Conservation (phyloP, 306 rosid species). For the Macrotyloma uniflorum region DNA sequence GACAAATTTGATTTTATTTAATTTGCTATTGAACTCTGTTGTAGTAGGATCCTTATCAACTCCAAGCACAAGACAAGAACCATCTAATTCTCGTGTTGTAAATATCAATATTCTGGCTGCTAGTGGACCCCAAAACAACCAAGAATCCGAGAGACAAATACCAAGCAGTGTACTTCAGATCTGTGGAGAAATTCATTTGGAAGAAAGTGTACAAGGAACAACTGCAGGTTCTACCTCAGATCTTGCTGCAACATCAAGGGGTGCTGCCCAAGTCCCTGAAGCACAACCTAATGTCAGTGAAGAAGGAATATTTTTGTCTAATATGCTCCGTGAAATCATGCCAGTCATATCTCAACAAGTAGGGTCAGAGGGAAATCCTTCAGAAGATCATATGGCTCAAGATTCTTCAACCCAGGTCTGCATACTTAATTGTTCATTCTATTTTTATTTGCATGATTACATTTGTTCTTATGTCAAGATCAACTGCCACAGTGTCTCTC, state of each 20-base stretch:
- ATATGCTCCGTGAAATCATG: constrained; percentile 77
- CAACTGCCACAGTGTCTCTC: constrained; percentile 21
- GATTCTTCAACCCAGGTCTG: constrained; percentile 66
- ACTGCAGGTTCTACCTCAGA: constrained; percentile 48
- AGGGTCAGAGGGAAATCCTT: constrained; percentile 53
- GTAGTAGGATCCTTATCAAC: constrained; percentile 60
- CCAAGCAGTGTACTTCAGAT: constrained; percentile 67
- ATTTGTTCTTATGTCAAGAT: constrained; percentile 14
- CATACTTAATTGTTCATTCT: constrained; percentile 27
- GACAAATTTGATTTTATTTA: constrained; percentile 1
- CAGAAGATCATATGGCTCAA: constrained; percentile 45
- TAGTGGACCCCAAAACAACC: constrained; percentile 66
- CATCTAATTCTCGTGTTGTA: constrained; percentile 58
- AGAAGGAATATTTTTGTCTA: constrained; percentile 85
- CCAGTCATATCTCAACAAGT: constrained; percentile 71
- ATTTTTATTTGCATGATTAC: neutral
- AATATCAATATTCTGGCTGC: constrained; percentile 72
- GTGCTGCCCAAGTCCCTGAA: constrained; percentile 49
- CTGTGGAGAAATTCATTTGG: constrained; percentile 84
- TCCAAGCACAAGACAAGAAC: constrained; percentile 56
- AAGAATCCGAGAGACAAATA: constrained; percentile 75
- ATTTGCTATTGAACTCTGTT: constrained; percentile 36
- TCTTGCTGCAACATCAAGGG: constrained; percentile 58
- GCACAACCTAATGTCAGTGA: constrained; percentile 69
- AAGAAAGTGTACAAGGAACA: constrained; percentile 66